Percentiles rank a stretch among this genome's conserved stretches.
Conservation (phyloP, 805 yeast species). For the Candida takata region DNA sequence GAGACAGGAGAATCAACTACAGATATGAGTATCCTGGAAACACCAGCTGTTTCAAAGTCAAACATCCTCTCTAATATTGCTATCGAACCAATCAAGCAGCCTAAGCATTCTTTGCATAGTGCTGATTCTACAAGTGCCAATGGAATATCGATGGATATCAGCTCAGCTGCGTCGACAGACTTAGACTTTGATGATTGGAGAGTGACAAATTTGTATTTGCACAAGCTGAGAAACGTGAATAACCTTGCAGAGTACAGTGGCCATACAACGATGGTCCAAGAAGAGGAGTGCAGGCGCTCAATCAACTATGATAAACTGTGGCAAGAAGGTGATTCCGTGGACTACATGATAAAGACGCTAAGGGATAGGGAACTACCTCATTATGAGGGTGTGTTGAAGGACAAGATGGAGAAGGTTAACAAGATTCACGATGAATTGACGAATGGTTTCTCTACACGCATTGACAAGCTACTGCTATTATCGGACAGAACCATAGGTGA, state of each 20-base stretch:
- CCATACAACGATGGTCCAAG: slow-evolving; percentile 17
- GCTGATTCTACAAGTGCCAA: slow-evolving; percentile 3
- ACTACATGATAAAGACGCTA: slow-evolving; percentile 2
- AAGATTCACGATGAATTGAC: slow-evolving; percentile 17
- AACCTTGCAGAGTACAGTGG: slow-evolving; percentile 12
- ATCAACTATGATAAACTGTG: slow-evolving; percentile 11
- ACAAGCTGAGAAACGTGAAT: slow-evolving; percentile 5
- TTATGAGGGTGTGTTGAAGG: slow-evolving; percentile 11
- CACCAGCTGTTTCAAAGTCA: not conserved
- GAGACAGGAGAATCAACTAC: not conserved
- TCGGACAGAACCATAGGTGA: slow-evolving; percentile 69
- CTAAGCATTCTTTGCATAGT: slow-evolving; percentile 4
- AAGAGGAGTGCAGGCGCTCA: slow-evolving; percentile 7
- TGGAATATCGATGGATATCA: not conserved
- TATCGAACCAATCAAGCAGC: slow-evolving; percentile 19
- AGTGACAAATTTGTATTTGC: not conserved
- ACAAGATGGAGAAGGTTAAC: slow-evolving; percentile 16
- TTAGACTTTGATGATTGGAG: slow-evolving; percentile 7
- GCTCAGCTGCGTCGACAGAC: slow-evolving; percentile 1
- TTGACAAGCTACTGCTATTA: slow-evolving; percentile 53
- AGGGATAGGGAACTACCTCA: slow-evolving; percentile 3
- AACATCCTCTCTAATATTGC: slow-evolving; percentile 13
- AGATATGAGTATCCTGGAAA: not conserved
- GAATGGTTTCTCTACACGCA: slow-evolving; percentile 35
- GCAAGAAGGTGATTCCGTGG: slow-evolving; percentile 5